Percentiles rank a stretch among this genome's conserved stretches.
These are phyloP conservation scores for Lignosus rhinocerotis DNA, from an alignment of 1,284 basidiomycete genomes.

Conservation along the genomic window DNA sequence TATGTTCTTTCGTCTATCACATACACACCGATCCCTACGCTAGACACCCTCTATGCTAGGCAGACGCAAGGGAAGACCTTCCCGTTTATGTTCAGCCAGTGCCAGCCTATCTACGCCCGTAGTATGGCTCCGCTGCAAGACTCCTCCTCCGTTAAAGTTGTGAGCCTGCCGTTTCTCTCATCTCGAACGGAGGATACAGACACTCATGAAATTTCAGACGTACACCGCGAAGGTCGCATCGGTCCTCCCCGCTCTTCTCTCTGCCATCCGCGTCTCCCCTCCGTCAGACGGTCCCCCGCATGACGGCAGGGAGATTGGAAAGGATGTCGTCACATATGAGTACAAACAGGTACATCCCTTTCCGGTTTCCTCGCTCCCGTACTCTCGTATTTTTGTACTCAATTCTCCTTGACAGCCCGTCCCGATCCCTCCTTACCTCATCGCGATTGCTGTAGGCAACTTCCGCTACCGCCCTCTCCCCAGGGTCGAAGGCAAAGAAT, in stretches of 20 bases:
- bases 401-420: constrained; percentile 55
- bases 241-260: constrained; percentile 81
- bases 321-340: constrained; percentile 63
- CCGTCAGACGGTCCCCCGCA: constrained; percentile 65
- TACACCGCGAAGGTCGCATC: constrained; percentile 79
- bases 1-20: constrained; percentile 36
- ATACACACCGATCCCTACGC: too few species aligned
- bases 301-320: constrained; percentile 68
- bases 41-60: constrained; percentile 37
- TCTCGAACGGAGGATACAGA: not conserved
- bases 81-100: constrained; percentile 75
- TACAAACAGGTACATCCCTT: constrained; percentile 64
- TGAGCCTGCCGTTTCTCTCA: constrained; percentile 35
- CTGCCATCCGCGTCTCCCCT: constrained; percentile 79
- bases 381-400: not conserved
- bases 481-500: constrained; percentile 59
- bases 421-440: constrained; percentile 83
- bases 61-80: constrained; percentile 89
- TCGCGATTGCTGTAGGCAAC: constrained; percentile 87
- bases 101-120: constrained; percentile 90
- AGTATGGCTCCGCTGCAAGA: constrained; percentile 83
- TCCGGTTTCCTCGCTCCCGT: constrained; percentile 17
- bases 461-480: constrained; percentile 74
- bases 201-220: constrained; percentile 44
- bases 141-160: constrained; percentile 75